Conservation (phyloP, 495 filamentous ascomycete genomes). For the Penicillium canariense region DNA sequence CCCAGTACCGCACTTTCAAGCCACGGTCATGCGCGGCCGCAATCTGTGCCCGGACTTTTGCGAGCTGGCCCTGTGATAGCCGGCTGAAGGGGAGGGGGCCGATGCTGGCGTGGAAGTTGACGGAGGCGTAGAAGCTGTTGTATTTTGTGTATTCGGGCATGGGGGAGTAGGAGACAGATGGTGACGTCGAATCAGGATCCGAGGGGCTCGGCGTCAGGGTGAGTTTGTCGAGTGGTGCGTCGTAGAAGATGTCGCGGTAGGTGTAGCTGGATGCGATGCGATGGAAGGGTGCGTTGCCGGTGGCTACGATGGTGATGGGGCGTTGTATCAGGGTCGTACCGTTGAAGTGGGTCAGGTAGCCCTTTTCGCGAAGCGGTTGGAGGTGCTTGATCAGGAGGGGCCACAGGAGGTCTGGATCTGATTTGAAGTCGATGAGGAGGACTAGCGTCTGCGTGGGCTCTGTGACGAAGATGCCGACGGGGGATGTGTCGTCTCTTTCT, state of each 20-base stretch:
- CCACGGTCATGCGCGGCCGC: slow-evolving; percentile 57
- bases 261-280: slow-evolving; percentile 37
- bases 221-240: slow-evolving; percentile 58
- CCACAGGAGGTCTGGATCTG: slow-evolving; percentile 44
- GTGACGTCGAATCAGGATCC: background rate
- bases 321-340: slow-evolving; percentile 41
- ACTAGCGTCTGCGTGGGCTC: slow-evolving; percentile 24
- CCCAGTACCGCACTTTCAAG: slow-evolving; percentile 65
- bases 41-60: slow-evolving; percentile 55
- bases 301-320: slow-evolving; percentile 69
- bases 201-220: slow-evolving; percentile 2
- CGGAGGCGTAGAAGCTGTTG: slow-evolving; percentile 45
- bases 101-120: slow-evolving; percentile 40
- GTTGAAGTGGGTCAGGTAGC: slow-evolving; percentile 58
- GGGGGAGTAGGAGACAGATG: background rate
- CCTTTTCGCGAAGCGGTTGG: slow-evolving; percentile 51
- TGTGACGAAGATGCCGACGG: slow-evolving; percentile 59
- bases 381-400: slow-evolving; percentile 47
- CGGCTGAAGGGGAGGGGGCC: slow-evolving; percentile 32
- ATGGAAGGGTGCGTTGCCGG: slow-evolving; percentile 59
- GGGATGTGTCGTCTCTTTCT: background rate
- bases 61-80: slow-evolving; percentile 48
- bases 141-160: slow-evolving; percentile 19
- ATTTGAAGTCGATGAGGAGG: slow-evolving; percentile 37
- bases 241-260: slow-evolving; percentile 65